Percentiles rank a stretch among this genome's conserved stretches.
phyloP scores from a whole-genome alignment of 306 rosid genomes.

The Heteromeles arbutifolia region DNA sequence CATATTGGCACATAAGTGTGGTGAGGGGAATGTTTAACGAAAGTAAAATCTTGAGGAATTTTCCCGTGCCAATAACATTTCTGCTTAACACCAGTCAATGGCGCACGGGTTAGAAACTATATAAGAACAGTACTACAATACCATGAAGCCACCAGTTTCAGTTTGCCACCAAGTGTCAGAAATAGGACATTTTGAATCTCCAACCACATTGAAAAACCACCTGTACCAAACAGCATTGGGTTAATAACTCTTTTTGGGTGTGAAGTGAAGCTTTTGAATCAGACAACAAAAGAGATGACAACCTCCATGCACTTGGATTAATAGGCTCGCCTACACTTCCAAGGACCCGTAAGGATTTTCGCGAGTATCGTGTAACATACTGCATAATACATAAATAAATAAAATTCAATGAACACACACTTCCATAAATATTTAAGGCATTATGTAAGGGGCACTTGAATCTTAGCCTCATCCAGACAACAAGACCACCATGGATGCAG shows the following conservation, averaged over 20 bases:
- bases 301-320: conserved; percentile 99
- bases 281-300: conserved; percentile 5
- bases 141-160: conserved; percentile 99
- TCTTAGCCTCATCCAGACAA: neutral
- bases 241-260: neutral
- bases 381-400: conserved; percentile 32
- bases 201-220: conserved; percentile 90
- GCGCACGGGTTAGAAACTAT: conserved; percentile 14
- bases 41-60: neutral
- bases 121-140: conserved; percentile 30
- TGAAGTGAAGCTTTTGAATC: neutral
- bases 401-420: neutral
- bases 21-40: neutral
- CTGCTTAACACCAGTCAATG: neutral
- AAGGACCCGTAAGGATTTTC: conserved; percentile 82
- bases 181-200: conserved; percentile 92
- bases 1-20: neutral
- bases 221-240: conserved; percentile 35
- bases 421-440: neutral
- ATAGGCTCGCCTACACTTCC: conserved; percentile 99
- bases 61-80: neutral
- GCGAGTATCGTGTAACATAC: conserved; percentile 78
- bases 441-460: neutral
- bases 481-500: neutral
- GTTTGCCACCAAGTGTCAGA: conserved; percentile 99